Conservation (phyloP, 768 basidiomycete genomes). For the Candolleomyces efflorescens region DNA sequence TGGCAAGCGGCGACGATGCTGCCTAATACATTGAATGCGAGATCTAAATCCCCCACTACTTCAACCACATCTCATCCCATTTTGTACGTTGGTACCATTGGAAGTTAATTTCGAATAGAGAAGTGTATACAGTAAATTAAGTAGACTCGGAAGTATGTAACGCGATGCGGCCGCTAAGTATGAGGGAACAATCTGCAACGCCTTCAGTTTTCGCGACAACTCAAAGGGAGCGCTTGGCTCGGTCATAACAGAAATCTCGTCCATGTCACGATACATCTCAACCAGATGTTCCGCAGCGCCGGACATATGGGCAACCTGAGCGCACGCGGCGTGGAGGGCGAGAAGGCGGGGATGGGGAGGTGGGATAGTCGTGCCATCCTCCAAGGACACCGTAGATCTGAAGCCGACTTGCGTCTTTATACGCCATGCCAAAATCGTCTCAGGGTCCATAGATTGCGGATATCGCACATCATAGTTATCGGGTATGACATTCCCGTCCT, state of each 20-base stretch:
- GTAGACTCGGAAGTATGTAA: too few relatives aligned
- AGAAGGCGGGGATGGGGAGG: slow-evolving; percentile 25
- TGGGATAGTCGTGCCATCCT: slow-evolving; percentile 11
- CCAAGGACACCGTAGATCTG: background rate
- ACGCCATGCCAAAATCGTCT: background rate
- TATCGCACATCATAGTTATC: background rate
- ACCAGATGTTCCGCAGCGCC: slow-evolving; percentile 25
- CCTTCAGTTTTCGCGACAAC: slow-evolving; percentile 1
- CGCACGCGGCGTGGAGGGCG: slow-evolving; percentile 27
- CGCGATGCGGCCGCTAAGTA: too few relatives aligned
- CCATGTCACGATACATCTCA: slow-evolving; percentile 15
- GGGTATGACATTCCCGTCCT: background rate
- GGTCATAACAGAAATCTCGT: slow-evolving; percentile 14
- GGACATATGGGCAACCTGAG: slow-evolving; percentile 26
- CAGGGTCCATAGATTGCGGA: too few relatives aligned
- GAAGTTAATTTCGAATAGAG: too few relatives aligned
- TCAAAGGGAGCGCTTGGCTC: background rate
- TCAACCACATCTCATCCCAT: too few relatives aligned
- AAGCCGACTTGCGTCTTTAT: background rate
- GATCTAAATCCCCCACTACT: too few relatives aligned
- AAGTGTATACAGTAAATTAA: too few relatives aligned
- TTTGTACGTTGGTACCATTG: too few relatives aligned
- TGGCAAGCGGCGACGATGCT: too few relatives aligned
- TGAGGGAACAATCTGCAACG: background rate
- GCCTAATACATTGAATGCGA: too few relatives aligned